phyloP scores from a whole-genome alignment of 805 yeast species.

The Ogataea siamensis region DNA sequence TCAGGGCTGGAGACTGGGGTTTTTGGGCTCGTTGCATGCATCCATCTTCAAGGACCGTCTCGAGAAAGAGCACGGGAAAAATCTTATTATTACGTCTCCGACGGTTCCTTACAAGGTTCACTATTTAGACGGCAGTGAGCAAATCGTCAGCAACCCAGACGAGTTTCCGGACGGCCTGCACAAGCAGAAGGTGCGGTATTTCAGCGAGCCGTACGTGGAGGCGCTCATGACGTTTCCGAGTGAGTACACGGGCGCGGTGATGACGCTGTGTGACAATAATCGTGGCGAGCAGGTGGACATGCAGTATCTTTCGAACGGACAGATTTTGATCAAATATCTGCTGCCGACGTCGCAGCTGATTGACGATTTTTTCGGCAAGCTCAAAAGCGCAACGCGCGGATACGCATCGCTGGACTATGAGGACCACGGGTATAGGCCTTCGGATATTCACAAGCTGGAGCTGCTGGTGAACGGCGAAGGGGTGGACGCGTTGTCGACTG shows the following conservation, averaged over 20 bases:
- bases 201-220: constrained; percentile 84
- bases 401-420: constrained; percentile 94
- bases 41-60: constrained; percentile 89
- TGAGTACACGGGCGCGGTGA: constrained; percentile 84
- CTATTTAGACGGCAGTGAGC: constrained; percentile 61
- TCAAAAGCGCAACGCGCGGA: constrained; percentile 87
- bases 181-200: constrained; percentile 42
- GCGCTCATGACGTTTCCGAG: constrained; percentile 89
- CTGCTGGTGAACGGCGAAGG: constrained; percentile 84
- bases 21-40: constrained; percentile 91
- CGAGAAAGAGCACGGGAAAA: constrained; percentile 92
- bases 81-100: constrained; percentile 88
- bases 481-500: constrained; percentile 89
- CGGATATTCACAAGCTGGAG: constrained; percentile 85
- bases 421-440: constrained; percentile 79
- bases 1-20: constrained; percentile 97
- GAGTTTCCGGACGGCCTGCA: constrained; percentile 73
- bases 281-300: constrained; percentile 82
- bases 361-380: constrained; percentile 92
- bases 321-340: constrained; percentile 74
- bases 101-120: constrained; percentile 88
- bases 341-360: constrained; percentile 87
- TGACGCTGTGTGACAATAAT: constrained; percentile 78
- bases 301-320: constrained; percentile 74
- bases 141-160: constrained; percentile 82